Evolutionary conservation across 1,284 basidiomycete species (phyloP).

Genomic region (Apiotrichum gracile): DNA sequence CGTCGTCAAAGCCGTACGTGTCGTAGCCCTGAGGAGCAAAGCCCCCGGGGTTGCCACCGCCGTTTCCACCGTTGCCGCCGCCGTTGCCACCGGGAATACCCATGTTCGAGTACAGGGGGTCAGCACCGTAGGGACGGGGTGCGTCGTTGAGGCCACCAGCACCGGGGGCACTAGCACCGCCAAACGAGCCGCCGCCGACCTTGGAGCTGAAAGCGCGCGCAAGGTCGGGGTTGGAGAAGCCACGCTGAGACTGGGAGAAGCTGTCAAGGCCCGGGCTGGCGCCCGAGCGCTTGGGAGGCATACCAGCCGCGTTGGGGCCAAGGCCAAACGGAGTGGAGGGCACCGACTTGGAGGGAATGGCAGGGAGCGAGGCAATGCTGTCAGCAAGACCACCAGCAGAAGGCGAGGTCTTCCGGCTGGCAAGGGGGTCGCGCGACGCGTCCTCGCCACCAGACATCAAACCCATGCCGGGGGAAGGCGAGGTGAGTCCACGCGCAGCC

Average conservation of each 20-base stretch:
- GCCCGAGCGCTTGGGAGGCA: constrained; percentile 28
- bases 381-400: constrained; percentile 38
- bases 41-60: constrained; percentile 49
- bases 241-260: constrained; percentile 39
- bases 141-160: constrained; percentile 47
- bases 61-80: no score
- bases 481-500: constrained; percentile 44
- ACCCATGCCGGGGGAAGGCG: constrained; percentile 53
- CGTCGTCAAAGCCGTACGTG: constrained; percentile 61
- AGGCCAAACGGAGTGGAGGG: constrained; percentile 45
- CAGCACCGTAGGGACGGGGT: constrained; percentile 39
- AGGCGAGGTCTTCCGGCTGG: constrained; percentile 31
- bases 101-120: constrained; percentile 40
- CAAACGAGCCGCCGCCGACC: constrained; percentile 61
- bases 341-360: constrained; percentile 46
- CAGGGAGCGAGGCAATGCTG: constrained; percentile 44
- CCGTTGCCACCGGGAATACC: constrained; percentile 14
- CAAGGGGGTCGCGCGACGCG: constrained; percentile 14
- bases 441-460: constrained; percentile 40
- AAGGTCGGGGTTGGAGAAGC: constrained; percentile 48
- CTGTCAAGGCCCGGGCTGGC: constrained; percentile 32
- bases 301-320: constrained; percentile 20
- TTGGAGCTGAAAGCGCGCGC: constrained; percentile 61
- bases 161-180: no score
- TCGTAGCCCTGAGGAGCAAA: constrained; percentile 51